A percentile compares a stretch with the other conserved stretches of the same genome.
Evolutionary conservation across 2,329 filamentous ascomycete species (phyloP).

Genomic region (Paecilomyces niveus): DNA sequence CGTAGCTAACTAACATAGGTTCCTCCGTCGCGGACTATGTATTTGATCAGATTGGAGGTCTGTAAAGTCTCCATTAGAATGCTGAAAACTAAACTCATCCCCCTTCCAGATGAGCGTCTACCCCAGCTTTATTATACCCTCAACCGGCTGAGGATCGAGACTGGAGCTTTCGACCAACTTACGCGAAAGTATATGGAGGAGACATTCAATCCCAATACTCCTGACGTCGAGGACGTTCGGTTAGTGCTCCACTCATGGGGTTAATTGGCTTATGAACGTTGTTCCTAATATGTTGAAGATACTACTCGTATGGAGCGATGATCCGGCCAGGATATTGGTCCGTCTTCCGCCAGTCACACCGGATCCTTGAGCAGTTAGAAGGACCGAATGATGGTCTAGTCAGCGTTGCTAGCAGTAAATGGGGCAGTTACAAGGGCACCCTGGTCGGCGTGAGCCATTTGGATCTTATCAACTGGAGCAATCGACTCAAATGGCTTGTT

Average conservation of each 20-base stretch:
- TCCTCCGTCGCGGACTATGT: constrained; percentile 57
- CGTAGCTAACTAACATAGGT: constrained; percentile 26
- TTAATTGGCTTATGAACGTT: background rate
- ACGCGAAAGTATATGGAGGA: constrained; percentile 52
- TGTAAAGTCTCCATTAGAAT: constrained; percentile 4
- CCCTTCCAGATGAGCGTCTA: constrained; percentile 37
- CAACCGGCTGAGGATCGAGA: constrained; percentile 49
- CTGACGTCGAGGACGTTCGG: constrained; percentile 47
- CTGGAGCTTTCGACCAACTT: constrained; percentile 55
- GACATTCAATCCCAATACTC: constrained; percentile 53
- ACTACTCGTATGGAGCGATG: constrained; percentile 58
- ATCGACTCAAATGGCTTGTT: constrained; percentile 52
- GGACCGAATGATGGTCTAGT: constrained; percentile 58
- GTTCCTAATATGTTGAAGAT: constrained; percentile 26
- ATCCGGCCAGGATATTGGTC: constrained; percentile 50
- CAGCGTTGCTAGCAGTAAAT: constrained; percentile 51
- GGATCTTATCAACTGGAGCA: constrained; percentile 62
- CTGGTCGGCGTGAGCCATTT: constrained; percentile 57
- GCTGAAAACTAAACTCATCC: constrained; percentile 25
- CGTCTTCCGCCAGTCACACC: constrained; percentile 51
- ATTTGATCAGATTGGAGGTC: constrained; percentile 51
- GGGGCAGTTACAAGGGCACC: constrained; percentile 58
- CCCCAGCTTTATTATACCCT: constrained; percentile 51
- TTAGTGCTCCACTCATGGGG: constrained; percentile 12
- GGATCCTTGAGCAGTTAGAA: constrained; percentile 47